phyloP scores from a whole-genome alignment of 306 rosid genomes.

The Gillenia trifoliata region DNA sequence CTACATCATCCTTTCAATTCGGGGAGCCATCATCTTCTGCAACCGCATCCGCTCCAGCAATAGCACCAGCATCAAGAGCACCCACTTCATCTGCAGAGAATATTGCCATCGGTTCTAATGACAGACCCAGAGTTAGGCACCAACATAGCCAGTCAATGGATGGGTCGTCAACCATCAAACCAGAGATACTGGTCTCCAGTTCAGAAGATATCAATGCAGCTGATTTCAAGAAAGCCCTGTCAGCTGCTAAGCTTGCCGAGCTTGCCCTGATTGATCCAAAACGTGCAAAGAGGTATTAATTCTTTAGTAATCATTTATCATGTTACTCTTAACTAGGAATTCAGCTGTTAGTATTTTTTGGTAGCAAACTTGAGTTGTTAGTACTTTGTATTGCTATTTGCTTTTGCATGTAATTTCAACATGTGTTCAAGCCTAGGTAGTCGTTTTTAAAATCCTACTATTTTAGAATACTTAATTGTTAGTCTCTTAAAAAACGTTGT shows the following conservation, averaged over 20 bases:
- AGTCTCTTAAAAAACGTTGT: neutral
- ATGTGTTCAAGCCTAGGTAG: neutral
- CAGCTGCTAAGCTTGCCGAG: conserved; percentile 88
- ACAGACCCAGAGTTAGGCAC: conserved; percentile 83
- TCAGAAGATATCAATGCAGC: conserved; percentile 63
- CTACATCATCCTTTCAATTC: conserved; percentile 58
- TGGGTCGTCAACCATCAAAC: conserved; percentile 75
- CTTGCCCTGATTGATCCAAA: conserved; percentile 91
- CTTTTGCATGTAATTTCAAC: neutral
- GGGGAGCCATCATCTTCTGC: conserved; percentile 57
- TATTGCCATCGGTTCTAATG: conserved; percentile 35
- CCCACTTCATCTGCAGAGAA: conserved; percentile 42
- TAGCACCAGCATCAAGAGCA: conserved; percentile 25
- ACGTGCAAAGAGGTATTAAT: conserved; percentile 83
- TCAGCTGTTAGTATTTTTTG: neutral
- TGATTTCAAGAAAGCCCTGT: conserved; percentile 78
- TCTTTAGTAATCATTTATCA: neutral
- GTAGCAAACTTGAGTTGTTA: neutral
- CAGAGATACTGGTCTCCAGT: conserved; percentile 73
- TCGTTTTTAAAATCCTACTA: neutral
- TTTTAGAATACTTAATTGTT: neutral
- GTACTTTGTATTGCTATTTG: neutral
- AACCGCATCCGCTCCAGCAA: conserved; percentile 9
- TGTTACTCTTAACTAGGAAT: neutral
- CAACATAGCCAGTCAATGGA: conserved; percentile 99